Conservation (phyloP, 148 eudicot species). For the Limonium bicolor region DNA sequence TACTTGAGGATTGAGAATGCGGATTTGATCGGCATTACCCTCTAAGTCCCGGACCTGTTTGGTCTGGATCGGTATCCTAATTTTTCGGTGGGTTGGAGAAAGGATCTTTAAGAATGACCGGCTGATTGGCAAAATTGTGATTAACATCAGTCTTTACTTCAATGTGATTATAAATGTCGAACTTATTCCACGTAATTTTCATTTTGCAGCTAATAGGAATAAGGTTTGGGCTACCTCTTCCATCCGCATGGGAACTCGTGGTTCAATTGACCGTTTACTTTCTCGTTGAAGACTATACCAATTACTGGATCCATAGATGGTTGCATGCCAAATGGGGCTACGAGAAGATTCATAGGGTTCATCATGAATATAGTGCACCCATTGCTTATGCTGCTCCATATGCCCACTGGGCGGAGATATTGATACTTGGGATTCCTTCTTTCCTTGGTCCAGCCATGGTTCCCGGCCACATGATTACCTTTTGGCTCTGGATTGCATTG, state of each 20-base stretch:
- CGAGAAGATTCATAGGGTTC: constrained; percentile 84
- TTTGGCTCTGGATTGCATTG: constrained; percentile 87
- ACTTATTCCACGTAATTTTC: background rate
- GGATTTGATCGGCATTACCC: too few species aligned
- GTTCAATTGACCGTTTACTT: constrained; percentile 64
- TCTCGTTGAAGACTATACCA: constrained; percentile 66
- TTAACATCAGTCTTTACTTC: too few species aligned
- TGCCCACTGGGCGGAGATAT: constrained; percentile 90
- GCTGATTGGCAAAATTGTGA: too few species aligned
- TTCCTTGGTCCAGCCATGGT: constrained; percentile 79
- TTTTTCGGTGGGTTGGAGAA: too few species aligned
- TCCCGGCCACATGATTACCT: constrained; percentile 90
- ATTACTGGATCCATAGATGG: constrained; percentile 83
- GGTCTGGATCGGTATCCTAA: too few species aligned
- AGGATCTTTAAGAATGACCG: too few species aligned
- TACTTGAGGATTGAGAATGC: too few species aligned
- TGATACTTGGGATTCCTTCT: constrained; percentile 84
- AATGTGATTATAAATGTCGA: background rate
- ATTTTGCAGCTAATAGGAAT: constrained; percentile 55
- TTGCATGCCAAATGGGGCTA: constrained; percentile 83
- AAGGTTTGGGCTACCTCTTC: constrained; percentile 70
- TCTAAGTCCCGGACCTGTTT: too few species aligned
- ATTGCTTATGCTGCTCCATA: constrained; percentile 77
- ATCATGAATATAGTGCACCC: constrained; percentile 90
- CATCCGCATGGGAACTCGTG: constrained; percentile 55